These are phyloP conservation scores for Cladosporium sp. DNA, from an alignment of 2,329 filamentous ascomycete species.

Conservation along the genomic window DNA sequence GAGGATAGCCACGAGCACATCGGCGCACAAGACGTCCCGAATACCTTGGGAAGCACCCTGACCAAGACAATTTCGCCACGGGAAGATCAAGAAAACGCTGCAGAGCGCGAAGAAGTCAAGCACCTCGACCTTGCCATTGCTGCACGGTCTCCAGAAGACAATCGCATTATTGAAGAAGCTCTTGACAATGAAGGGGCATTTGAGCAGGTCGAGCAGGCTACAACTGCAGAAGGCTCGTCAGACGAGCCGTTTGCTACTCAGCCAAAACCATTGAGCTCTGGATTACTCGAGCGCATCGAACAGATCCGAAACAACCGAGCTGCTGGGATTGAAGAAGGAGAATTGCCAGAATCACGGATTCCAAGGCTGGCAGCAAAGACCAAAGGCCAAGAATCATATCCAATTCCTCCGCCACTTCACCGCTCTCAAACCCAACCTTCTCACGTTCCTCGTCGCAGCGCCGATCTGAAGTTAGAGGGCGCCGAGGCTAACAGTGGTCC, in stretches of 20 bases:
- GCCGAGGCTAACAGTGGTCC: background rate
- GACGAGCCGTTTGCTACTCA: slow-evolving; percentile 28
- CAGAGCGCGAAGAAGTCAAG: slow-evolving; percentile 52
- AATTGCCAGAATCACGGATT: slow-evolving; percentile 31
- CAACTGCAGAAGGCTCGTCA: background rate
- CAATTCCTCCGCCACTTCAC: slow-evolving; percentile 44
- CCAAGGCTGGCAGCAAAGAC: slow-evolving; percentile 29
- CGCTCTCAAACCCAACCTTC: slow-evolving; percentile 51
- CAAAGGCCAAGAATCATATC: slow-evolving; percentile 33
- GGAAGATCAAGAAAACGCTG: slow-evolving; percentile 28
- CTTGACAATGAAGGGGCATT: background rate
- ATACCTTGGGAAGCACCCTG: slow-evolving; percentile 16
- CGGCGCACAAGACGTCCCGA: slow-evolving; percentile 11
- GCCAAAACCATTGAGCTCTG: slow-evolving; percentile 33
- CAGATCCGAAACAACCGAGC: slow-evolving; percentile 32
- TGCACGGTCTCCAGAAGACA: slow-evolving; percentile 26
- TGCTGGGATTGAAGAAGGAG: slow-evolving; percentile 17
- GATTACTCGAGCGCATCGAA: slow-evolving; percentile 34
- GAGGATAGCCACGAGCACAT: slow-evolving; percentile 17
- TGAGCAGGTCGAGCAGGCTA: background rate
- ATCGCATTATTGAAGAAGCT: background rate
- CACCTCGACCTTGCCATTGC: slow-evolving; percentile 59
- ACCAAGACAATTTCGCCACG: slow-evolving; percentile 25
- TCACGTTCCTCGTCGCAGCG: slow-evolving; percentile 24
- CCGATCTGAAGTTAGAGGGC: slow-evolving; percentile 8